Conservation (phyloP, 2,329 filamentous ascomycete species). For the Phoma sp. region DNA sequence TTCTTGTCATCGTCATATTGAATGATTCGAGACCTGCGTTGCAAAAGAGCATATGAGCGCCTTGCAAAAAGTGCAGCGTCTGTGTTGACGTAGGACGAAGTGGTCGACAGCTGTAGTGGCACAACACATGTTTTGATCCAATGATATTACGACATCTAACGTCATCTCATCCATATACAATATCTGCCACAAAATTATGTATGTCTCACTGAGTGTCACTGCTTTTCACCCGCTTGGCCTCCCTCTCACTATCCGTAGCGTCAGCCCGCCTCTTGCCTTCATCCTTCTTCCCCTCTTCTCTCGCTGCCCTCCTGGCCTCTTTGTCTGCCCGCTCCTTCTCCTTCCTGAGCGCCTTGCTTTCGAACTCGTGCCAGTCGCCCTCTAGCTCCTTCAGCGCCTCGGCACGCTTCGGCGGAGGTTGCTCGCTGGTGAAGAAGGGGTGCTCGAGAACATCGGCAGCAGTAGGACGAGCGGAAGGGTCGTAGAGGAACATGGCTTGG, state of each 20-base stretch:
- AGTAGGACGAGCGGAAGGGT: conserved; percentile 82
- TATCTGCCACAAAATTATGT: neutral
- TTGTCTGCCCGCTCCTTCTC: conserved; percentile 78
- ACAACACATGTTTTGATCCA: no score
- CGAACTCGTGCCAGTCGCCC: conserved; percentile 98
- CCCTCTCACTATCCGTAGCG: conserved; percentile 37
- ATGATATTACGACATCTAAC: no score
- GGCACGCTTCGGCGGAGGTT: conserved; percentile 78
- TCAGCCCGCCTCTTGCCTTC: conserved; percentile 46
- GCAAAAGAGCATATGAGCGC: no score
- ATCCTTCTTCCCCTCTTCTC: conserved; percentile 43
- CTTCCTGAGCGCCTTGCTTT: conserved; percentile 91
- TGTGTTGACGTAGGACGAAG: no score
- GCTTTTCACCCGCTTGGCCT: conserved; percentile 43
- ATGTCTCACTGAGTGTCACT: conserved; percentile 20
- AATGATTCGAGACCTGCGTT: no score
- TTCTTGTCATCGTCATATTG: no score
- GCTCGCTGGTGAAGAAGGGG: conserved; percentile 85
- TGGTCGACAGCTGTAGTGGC: no score
- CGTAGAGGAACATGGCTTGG: conserved; percentile 84
- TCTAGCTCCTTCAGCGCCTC: conserved; percentile 82
- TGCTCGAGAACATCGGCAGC: conserved; percentile 86
- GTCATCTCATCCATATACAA: neutral
- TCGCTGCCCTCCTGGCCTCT: conserved; percentile 56
- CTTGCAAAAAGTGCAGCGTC: no score